phyloP scores from a whole-genome alignment of 2,329 filamentous ascomycete genomes.

The Fusarium proliferatum region DNA sequence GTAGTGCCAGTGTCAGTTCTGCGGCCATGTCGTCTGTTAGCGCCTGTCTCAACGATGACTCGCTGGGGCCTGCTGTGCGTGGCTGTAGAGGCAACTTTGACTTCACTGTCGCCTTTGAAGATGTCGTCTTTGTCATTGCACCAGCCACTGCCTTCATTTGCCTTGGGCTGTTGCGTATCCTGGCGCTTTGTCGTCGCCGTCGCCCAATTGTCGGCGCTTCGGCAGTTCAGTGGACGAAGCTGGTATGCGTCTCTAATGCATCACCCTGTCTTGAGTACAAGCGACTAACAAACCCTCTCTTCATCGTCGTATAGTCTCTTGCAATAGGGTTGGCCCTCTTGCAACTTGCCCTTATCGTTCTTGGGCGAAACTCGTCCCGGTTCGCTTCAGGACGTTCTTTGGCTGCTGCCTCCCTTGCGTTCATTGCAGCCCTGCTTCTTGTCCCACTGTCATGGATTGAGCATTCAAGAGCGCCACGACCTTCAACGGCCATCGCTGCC shows the following conservation, averaged over 20 bases:
- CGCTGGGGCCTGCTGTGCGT: background rate
- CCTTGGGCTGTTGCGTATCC: background rate
- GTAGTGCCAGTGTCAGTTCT: background rate
- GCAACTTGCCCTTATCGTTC: background rate
- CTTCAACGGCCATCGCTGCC: background rate
- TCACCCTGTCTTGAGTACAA: background rate
- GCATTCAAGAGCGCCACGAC: background rate
- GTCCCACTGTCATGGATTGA: background rate
- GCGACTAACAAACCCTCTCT: background rate
- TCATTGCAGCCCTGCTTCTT: background rate
- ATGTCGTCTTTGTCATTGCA: background rate
- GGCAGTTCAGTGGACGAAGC: background rate
- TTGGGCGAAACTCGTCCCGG: background rate
- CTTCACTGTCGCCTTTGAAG: background rate
- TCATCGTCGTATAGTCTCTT: background rate
- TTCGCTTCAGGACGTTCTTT: background rate
- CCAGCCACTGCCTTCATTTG: background rate
- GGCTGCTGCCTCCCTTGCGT: background rate
- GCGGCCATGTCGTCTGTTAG: background rate
- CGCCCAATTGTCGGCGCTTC: background rate
- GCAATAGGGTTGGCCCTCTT: accelerated
- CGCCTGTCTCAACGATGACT: background rate
- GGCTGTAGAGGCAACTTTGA: background rate
- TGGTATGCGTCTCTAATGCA: background rate
- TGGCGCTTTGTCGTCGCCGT: background rate